Conservation (phyloP, 23 red algal genomes). For the Gracilariopsis chorda region DNA sequence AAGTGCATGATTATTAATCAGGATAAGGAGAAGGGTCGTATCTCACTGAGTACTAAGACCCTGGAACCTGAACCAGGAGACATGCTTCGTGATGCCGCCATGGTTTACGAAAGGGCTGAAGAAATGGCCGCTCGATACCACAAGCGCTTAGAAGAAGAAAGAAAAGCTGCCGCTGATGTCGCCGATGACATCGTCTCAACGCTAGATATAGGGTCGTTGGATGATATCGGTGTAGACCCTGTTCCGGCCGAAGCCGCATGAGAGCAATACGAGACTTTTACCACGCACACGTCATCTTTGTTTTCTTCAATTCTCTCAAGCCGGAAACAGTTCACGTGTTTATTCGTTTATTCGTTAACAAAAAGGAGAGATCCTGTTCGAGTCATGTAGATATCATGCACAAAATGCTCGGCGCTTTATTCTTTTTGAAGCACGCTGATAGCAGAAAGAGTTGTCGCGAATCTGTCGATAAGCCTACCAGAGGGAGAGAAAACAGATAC, state of each 20-base stretch:
- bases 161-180: constrained; percentile 74
- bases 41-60: constrained; percentile 94
- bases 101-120: constrained; percentile 90
- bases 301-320: constrained; percentile 5
- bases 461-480: neutral
- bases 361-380: too few species aligned
- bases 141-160: constrained; percentile 83
- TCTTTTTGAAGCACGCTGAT: constrained; percentile 3
- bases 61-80: constrained; percentile 97
- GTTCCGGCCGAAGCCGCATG: constrained; percentile 48
- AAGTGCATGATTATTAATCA: constrained; percentile 94
- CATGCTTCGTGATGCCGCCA: constrained; percentile 76
- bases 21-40: constrained; percentile 94
- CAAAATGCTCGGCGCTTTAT: neutral
- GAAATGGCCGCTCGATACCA: constrained; percentile 87
- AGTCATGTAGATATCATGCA: neutral
- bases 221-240: constrained; percentile 69
- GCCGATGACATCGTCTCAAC: constrained; percentile 97
- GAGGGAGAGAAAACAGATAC: constrained; percentile 4
- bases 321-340: neutral
- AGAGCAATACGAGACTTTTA: neutral
- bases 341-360: neutral
- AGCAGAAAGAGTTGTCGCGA: neutral
- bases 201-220: constrained; percentile 84
- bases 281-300: neutral